Evolutionary conservation across 495 filamentous ascomycete genomes (phyloP), one percentile per base, ranked within the genome.

Genomic region (Penicillium cosmopolitanum): DNA sequence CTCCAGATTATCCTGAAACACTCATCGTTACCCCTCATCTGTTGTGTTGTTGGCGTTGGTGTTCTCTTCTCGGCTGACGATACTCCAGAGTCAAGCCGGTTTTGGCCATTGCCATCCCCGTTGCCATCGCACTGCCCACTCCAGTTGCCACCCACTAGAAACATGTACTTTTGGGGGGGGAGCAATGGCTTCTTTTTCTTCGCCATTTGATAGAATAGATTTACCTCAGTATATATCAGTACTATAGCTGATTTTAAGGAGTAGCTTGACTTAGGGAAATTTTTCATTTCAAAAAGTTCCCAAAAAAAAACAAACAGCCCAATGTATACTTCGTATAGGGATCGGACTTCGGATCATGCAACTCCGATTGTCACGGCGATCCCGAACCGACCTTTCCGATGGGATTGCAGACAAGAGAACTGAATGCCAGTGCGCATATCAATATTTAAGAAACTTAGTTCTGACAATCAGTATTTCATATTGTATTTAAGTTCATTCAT

Each of bases 21-120:
- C 28, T 31, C 28, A 31, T 31, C 7, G 28, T 3, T 31, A 31
- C 28, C 28, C 28, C 28, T 31, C 36, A 38, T n/a, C 36, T 38
- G 12, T 38, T 38, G 36, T 4, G 36, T 38, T 38, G 36, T 38
- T 38, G 15, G 4, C n/a, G 15, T 38, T 38, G 12, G n/a, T 38
- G 36, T 38, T 38, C 42, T 19, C 6, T 44, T 44, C 42, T 44
- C 42, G 42, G 42, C 36, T 40, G 36, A 40, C 42, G 42, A 44
- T 16, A 10, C 42, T 7, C 23, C 2, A 23, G 23, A 23, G 23
- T 23, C 42, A 44, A 44, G 42, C 42, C 42, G 42, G 42, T 44
- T 44, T 44, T 16, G 42, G 42, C 8, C 28, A 31, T 31, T 4
- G 8, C 15, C 16, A 16, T 44, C 16, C 13, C 8, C 28, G 8